Evolutionary conservation across 768 basidiomycete genomes (phyloP).

Genomic region (Boletus speciosus): DNA sequence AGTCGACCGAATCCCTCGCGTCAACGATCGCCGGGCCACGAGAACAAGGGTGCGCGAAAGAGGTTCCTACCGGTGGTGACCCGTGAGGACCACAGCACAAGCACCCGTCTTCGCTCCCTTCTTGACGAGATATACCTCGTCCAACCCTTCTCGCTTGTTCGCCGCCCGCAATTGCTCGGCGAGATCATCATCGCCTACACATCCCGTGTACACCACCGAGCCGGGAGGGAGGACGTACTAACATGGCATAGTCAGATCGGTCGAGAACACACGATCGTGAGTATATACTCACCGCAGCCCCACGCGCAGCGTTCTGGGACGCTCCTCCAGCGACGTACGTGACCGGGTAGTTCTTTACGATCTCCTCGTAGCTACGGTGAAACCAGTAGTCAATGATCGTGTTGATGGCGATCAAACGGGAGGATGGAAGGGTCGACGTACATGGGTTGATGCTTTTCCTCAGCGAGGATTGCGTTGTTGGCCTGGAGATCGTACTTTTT

Average conservation of each 20-base stretch:
- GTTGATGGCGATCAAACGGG: neutral
- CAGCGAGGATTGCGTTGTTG: constrained; percentile 95
- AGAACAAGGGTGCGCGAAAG: neutral
- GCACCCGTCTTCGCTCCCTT: constrained; percentile 89
- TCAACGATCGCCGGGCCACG: neutral
- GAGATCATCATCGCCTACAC: constrained; percentile 91
- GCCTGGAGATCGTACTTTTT: constrained; percentile 88
- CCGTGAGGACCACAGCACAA: constrained; percentile 93
- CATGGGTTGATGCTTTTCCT: constrained; percentile 85
- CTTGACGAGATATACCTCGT: constrained; percentile 85
- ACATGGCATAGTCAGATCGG: neutral
- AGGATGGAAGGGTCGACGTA: constrained; percentile 27
- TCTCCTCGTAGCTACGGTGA: constrained; percentile 75
- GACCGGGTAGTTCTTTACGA: constrained; percentile 69
- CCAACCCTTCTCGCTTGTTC: constrained; percentile 88
- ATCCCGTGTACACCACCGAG: constrained; percentile 92
- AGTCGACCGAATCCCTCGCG: neutral
- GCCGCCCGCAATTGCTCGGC: constrained; percentile 85
- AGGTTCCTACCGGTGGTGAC: constrained; percentile 72
- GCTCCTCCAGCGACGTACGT: constrained; percentile 97
- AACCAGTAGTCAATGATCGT: neutral
- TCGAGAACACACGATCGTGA: neutral
- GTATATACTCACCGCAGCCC: constrained; percentile 73
- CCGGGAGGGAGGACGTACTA: constrained; percentile 87
- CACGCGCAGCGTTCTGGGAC: constrained; percentile 93